phyloP scores from a whole-genome alignment of 176 grass and related monocot species.

The Miscanthus lutarioriparius region DNA sequence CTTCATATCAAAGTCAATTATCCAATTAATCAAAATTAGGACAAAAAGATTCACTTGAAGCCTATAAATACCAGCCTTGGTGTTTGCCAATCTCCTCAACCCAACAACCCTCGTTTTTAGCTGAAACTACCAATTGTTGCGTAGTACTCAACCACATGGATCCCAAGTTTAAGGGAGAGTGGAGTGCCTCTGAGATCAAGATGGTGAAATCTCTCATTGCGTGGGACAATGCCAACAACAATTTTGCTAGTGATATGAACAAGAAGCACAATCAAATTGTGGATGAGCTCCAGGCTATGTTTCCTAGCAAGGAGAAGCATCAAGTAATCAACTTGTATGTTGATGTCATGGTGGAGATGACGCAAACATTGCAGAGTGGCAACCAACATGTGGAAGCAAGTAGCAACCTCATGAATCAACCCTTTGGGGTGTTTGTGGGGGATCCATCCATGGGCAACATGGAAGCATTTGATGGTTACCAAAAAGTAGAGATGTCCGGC shows the following conservation, averaged over 20 bases:
- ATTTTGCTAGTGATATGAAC: neutral
- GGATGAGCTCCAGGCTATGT: neutral
- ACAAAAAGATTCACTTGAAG: neutral
- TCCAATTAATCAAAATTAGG: neutral
- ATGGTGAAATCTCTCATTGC: neutral
- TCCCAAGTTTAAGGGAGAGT: neutral
- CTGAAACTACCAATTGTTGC: neutral
- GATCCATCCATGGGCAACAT: neutral
- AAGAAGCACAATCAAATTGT: conserved; percentile 9
- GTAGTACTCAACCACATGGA: neutral
- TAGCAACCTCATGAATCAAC: neutral
- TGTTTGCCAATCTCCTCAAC: neutral
- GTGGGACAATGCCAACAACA: neutral
- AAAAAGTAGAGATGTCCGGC: neutral
- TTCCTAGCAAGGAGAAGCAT: conserved; percentile 8
- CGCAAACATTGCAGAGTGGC: neutral
- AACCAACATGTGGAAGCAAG: neutral
- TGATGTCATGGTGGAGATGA: neutral
- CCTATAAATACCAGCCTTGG: neutral
- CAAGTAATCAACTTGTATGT: conserved; percentile 26
- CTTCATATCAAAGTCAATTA: neutral
- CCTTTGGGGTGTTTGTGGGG: neutral
- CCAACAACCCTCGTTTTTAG: no score
- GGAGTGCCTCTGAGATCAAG: neutral
- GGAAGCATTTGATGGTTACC: neutral